Evolutionary conservation across 2,329 filamentous ascomycete genomes (phyloP).

Genomic region (Helminthosporium solani): DNA sequence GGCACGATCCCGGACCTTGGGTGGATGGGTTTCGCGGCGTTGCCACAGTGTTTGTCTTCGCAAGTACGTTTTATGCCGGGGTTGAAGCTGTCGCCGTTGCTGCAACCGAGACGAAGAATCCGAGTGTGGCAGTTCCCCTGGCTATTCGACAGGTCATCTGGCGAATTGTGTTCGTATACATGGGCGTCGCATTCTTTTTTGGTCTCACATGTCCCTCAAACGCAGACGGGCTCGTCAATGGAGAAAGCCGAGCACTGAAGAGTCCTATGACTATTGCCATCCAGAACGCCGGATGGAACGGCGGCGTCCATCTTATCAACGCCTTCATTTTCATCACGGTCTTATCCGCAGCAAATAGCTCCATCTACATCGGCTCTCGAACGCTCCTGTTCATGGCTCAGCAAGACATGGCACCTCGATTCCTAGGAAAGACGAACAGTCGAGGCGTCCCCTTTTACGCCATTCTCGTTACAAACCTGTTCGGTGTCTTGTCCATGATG

Average conservation of each 20-base stretch:
- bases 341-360: constrained; percentile 61
- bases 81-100: constrained; percentile 41
- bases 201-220: constrained; percentile 70
- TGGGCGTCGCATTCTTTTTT: constrained; percentile 49
- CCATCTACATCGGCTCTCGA: constrained; percentile 74
- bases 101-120: constrained; percentile 44
- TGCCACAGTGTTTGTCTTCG: constrained; percentile 47
- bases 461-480: constrained; percentile 67
- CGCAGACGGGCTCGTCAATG: constrained; percentile 62
- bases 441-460: constrained; percentile 62
- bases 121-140: constrained; percentile 47
- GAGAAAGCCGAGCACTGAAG: constrained; percentile 52
- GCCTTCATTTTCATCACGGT: constrained; percentile 65
- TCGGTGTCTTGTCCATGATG: constrained; percentile 73
- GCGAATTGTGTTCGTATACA: constrained; percentile 48
- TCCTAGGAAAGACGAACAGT: constrained; percentile 67
- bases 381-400: constrained; percentile 76
- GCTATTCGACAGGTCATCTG: constrained; percentile 50
- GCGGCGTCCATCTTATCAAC: constrained; percentile 75
- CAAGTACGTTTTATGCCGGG: constrained; percentile 45
- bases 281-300: constrained; percentile 70
- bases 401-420: constrained; percentile 66
- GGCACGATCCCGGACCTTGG: constrained; percentile 44
- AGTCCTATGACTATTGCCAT: constrained; percentile 52
- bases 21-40: constrained; percentile 45